These are phyloP conservation scores for Blastobotrys niveus DNA, from an alignment of 1,139 yeast genomes.

Conservation along the genomic window DNA sequence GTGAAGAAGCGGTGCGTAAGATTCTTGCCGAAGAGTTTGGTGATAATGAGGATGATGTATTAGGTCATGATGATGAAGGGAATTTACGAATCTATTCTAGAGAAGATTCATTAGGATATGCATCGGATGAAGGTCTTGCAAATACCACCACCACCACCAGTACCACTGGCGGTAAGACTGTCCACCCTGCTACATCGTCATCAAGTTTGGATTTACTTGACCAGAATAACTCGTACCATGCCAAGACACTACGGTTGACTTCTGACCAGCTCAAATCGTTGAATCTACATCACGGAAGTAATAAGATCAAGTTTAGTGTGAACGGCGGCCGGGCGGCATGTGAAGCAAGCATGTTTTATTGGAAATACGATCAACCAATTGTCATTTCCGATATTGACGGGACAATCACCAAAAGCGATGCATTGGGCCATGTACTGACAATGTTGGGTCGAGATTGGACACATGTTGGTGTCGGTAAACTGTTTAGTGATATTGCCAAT, in stretches of 20 bases:
- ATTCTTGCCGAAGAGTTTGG: slow-evolving; percentile 68
- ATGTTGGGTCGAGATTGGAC: slow-evolving; percentile 98
- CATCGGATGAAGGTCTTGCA: slow-evolving; percentile 17
- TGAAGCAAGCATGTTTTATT: slow-evolving; percentile 66
- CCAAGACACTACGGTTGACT: slow-evolving; percentile 84
- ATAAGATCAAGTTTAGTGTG: slow-evolving; percentile 71
- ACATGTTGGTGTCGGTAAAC: slow-evolving; percentile 88
- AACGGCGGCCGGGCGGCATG: slow-evolving; percentile 77
- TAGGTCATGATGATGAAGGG: slow-evolving; percentile 64
- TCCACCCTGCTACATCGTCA: slow-evolving; percentile 5
- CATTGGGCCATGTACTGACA: slow-evolving; percentile 91
- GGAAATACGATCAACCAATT: slow-evolving; percentile 82
- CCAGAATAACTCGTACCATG: slow-evolving; percentile 40
- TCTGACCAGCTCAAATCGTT: slow-evolving; percentile 79
- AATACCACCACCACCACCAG: neutral
- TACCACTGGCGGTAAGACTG: no score
- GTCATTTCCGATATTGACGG: slow-evolving; percentile 98
- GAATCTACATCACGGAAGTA: slow-evolving; percentile 71
- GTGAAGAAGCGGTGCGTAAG: slow-evolving; percentile 58
- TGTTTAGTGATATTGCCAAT: slow-evolving; percentile 74
- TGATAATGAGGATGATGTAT: slow-evolving; percentile 41
- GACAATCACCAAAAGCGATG: slow-evolving; percentile 96
- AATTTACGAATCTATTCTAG: slow-evolving; percentile 57
- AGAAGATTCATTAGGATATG: slow-evolving; percentile 25
- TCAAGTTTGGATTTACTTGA: slow-evolving; percentile 13